Evolutionary conservation across 2,329 filamentous ascomycete genomes (phyloP).

Genomic region (Tolypocladium guangdongense): DNA sequence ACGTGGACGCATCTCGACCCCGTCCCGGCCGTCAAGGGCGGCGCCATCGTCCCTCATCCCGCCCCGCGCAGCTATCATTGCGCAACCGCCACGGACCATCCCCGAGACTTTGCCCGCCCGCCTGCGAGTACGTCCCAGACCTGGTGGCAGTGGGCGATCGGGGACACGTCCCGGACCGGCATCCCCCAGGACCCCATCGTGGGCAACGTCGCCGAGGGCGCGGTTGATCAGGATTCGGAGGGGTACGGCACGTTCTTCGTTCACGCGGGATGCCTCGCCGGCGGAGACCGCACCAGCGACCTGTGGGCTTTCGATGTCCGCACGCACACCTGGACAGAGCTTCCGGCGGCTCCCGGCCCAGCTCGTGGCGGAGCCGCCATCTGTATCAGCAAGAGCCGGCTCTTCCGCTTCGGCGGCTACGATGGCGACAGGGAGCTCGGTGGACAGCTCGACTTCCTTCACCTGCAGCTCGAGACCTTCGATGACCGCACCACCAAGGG

Average conservation of each 20-base stretch:
- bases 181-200: conserved; percentile 50
- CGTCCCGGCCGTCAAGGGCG: conserved; percentile 29
- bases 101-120: conserved; percentile 34
- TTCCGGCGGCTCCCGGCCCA: conserved; percentile 56
- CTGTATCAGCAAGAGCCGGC: conserved; percentile 47
- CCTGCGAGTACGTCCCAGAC: conserved; percentile 27
- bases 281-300: conserved; percentile 51
- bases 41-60: conserved; percentile 35
- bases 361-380: conserved; percentile 58
- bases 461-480: conserved; percentile 45
- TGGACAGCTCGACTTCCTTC: conserved; percentile 57
- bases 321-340: conserved; percentile 53
- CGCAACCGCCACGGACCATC: conserved; percentile 45
- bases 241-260: conserved; percentile 62
- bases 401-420: conserved; percentile 75
- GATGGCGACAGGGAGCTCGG: conserved; percentile 61
- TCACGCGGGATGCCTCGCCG: conserved; percentile 62
- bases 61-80: conserved; percentile 62
- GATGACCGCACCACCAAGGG: conserved; percentile 36
- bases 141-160: conserved; percentile 46
- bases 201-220: conserved; percentile 43
- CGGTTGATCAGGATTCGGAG: conserved; percentile 48
- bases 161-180: conserved; percentile 40
- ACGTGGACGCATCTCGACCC: conserved; percentile 58
- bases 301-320: conserved; percentile 68